Percentiles rank a stretch among this genome's conserved stretches.
Conservation (phyloP, 768 basidiomycete genomes). For the Chalciporus piperatus region DNA sequence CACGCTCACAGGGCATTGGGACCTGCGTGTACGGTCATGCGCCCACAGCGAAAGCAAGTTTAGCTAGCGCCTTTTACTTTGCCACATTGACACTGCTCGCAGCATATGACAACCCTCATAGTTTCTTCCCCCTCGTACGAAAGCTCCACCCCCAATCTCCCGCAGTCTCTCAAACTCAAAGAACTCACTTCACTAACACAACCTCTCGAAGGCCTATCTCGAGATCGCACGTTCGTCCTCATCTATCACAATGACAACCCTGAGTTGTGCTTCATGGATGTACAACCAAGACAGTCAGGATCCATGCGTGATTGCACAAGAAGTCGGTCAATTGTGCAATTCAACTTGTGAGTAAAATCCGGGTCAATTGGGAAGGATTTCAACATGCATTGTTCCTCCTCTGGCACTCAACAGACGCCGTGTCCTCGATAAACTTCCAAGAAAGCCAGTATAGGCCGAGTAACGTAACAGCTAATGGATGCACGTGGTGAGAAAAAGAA, state of each 20-base stretch:
- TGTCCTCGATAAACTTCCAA: slow-evolving; percentile 13
- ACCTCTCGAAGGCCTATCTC: neutral
- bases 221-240: neutral
- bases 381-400: too few relatives aligned
- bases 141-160: neutral
- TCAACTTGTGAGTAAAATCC: slow-evolving; percentile 9
- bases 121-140: neutral
- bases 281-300: slow-evolving; percentile 2
- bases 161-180: neutral
- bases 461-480: slow-evolving; percentile 11
- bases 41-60: neutral
- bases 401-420: slow-evolving; percentile 8
- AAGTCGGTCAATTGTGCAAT: slow-evolving; percentile 19
- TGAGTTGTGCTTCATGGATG: slow-evolving; percentile 13
- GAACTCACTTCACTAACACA: too few relatives aligned
- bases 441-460: slow-evolving; percentile 21
- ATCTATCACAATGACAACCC: slow-evolving; percentile 7
- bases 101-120: neutral
- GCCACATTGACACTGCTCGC: slow-evolving; percentile 6
- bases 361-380: neutral
- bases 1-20: neutral
- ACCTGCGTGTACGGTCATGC: neutral
- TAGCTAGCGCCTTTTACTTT: slow-evolving; percentile 1
- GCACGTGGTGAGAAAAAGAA: slow-evolving; percentile 21
- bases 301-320: slow-evolving; percentile 19